Evolutionary conservation across 2,329 filamentous ascomycete genomes (phyloP), one percentile per base, ranked within the genome.

Genomic region (Fusarium succisae): DNA sequence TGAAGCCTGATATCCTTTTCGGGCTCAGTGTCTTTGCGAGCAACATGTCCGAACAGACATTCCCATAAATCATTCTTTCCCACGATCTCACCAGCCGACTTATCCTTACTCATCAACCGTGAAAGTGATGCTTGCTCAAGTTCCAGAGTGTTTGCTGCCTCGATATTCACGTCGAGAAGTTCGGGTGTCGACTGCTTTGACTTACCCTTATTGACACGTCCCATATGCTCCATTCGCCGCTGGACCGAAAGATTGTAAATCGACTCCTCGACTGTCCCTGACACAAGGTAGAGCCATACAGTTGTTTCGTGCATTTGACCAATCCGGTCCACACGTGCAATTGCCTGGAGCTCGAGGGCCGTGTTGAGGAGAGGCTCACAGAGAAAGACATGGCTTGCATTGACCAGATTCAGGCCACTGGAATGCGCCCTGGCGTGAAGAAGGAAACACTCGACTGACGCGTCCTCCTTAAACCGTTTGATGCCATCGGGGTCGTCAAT

Each of bases 321-420:
- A 72, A 99, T 99, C 41, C 96, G 91, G 80, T 99, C 95, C 3
- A 99, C 95, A 63, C 96, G 92, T 2, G 96, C 95, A 78, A 98
- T 97, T 20, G 95, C 96, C 82, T 99, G 96, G 15, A 98, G 87
- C 82, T 98, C 96, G 22, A 99, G 90, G 0, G 95, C 95, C 0
- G 96, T 96, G 79, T 98, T 98, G 76, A 98, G 91, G 8, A 98
- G 86, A 6, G 96, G 96, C 80, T 99, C 96, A 81, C 95, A 98
- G 9, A 99, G 88, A 79, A 98, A 97, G 4, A 98, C 95, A 79
- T 98, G 95, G 54, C 91, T 98, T 9, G 96, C 96, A 77, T 97
- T 96, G 74, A 98, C 93, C 1, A 99, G 88, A 70, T 97, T 98
- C 37, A 99, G 86, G 0, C 96, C 96, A 4, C 93, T 95, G 1